A percentile compares a stretch with the other conserved stretches of the same genome.
These are phyloP conservation scores for Penicillium janthinellum DNA, from an alignment of 2,329 filamentous ascomycete species.

Conservation along the genomic window DNA sequence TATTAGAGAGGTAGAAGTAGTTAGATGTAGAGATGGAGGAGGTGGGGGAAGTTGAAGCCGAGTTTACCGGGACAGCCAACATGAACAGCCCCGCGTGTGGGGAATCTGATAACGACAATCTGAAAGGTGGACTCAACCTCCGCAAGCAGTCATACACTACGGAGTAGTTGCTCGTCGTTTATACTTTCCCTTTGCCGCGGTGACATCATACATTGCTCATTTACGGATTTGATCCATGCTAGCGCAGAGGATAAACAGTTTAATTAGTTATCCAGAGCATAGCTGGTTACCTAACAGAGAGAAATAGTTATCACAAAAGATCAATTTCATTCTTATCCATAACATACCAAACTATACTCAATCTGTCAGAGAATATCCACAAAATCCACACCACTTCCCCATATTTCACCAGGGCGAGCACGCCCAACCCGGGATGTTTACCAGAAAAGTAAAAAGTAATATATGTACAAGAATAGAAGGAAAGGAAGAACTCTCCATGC, in stretches of 20 bases:
- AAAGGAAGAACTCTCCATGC: no score
- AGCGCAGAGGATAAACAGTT: not conserved
- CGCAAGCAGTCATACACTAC: no score
- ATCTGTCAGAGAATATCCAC: not conserved
- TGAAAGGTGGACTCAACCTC: no score
- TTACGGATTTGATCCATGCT: not conserved
- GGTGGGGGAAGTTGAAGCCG: not conserved
- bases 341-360: not conserved
- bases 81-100: not conserved
- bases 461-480: not conserved
- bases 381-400: not conserved
- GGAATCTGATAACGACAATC: not conserved
- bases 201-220: conserved; percentile 1
- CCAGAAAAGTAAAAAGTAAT: not conserved
- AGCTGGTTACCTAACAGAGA: no score
- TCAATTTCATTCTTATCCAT: not conserved
- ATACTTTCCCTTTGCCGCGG: not conserved
- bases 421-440: not conserved
- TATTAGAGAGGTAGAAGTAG: no score
- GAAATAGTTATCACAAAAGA: not conserved
- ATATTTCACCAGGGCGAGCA: conserved; percentile 1
- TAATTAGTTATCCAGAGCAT: not conserved
- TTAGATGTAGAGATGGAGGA: no score
- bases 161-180: not conserved
- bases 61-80: not conserved